Conservation (phyloP, 768 basidiomycete species). For the Melanogaster broomeanus region DNA sequence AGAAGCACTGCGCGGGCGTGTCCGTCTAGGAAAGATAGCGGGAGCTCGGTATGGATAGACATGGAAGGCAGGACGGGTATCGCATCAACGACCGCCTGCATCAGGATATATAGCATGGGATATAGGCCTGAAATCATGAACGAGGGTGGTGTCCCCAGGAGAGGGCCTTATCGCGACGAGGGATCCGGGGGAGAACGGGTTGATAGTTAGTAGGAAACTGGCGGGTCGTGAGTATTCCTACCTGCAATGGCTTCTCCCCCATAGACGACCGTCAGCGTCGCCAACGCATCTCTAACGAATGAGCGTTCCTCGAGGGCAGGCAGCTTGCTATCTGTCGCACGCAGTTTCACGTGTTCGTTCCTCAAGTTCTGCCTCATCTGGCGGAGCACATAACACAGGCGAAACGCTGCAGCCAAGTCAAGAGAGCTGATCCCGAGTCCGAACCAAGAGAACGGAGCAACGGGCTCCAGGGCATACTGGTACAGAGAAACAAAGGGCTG, state of each 20-base stretch:
- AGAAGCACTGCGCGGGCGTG: constrained; percentile 78
- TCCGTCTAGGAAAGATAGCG: constrained; percentile 73
- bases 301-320: constrained; percentile 49
- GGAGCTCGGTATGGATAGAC: constrained; percentile 60
- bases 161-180: constrained; percentile 45
- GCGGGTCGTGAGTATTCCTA: constrained; percentile 35
- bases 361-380: constrained; percentile 59
- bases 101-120: constrained; percentile 58
- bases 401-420: constrained; percentile 66
- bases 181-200: background rate
- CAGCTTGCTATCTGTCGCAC: constrained; percentile 32
- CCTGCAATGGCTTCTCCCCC: constrained; percentile 76
- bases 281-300: constrained; percentile 55
- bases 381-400: constrained; percentile 68
- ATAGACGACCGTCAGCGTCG: constrained; percentile 69
- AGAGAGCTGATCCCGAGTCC: constrained; percentile 59
- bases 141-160: constrained; percentile 67
- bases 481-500: constrained; percentile 51
- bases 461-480: constrained; percentile 53
- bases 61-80: constrained; percentile 54
- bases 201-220: background rate
- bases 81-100: constrained; percentile 62
- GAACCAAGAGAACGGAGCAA: constrained; percentile 70
- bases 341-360: constrained; percentile 42
- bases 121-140: constrained; percentile 77